A percentile compares a stretch with the other conserved stretches of the same genome.
These are phyloP conservation scores for Forsythia suspensa DNA, from an alignment of 257 asterid species.

Conservation along the genomic window DNA sequence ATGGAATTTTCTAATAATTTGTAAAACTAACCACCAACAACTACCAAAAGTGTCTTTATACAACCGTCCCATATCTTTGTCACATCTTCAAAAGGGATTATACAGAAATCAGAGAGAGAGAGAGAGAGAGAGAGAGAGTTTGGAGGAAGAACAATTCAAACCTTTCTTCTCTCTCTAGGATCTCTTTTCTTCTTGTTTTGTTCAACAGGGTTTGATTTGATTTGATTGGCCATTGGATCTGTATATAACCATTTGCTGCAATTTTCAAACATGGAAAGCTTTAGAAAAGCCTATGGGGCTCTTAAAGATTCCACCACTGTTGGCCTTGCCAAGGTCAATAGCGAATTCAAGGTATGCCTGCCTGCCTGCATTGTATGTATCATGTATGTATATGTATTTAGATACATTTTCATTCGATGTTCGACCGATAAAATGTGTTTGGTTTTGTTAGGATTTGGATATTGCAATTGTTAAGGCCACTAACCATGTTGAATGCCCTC, in stretches of 20 bases:
- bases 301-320: conserved; percentile 93
- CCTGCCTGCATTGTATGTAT: not conserved
- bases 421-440: not conserved
- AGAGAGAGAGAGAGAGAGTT: conserved; percentile 4
- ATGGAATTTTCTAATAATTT: conserved; percentile 15
- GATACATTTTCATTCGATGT: not conserved
- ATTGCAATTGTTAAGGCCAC: conserved; percentile 91
- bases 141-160: conserved; percentile 38
- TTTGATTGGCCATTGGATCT: conserved; percentile 6
- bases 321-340: conserved; percentile 95
- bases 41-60: conserved; percentile 17
- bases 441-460: conserved; percentile 68
- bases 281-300: conserved; percentile 90
- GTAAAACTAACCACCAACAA: conserved; percentile 24
- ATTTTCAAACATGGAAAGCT: conserved; percentile 62
- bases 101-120: not conserved
- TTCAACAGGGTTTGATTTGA: not conserved
- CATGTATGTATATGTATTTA: not conserved
- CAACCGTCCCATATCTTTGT: conserved; percentile 17
- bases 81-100: conserved; percentile 8
- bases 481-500: conserved; percentile 83
- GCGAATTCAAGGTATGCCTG: conserved; percentile 76
- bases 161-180: conserved; percentile 34
- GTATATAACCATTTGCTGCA: not conserved
- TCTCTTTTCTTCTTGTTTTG: conserved; percentile 24